A percentile compares a stretch with the other conserved stretches of the same genome.
Evolutionary conservation across 768 basidiomycete genomes (phyloP).

Genomic region (Lactifluus volemus): DNA sequence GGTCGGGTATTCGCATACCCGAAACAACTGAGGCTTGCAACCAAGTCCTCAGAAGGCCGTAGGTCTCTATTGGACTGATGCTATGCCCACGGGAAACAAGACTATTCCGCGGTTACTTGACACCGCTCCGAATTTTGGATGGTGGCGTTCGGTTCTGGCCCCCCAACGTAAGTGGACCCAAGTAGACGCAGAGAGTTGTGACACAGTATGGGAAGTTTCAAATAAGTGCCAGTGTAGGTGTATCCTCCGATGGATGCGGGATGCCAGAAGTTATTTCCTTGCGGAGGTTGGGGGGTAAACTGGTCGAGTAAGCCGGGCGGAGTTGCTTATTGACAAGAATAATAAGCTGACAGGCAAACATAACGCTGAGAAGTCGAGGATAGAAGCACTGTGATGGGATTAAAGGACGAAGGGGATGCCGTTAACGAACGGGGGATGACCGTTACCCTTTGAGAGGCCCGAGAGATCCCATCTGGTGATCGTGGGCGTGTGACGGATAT

Average conservation of each 20-base stretch:
- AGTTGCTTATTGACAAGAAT: not conserved
- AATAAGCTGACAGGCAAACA: not conserved
- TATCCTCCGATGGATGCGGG: not conserved
- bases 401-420: not conserved
- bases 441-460: not conserved
- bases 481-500: conserved; percentile 14
- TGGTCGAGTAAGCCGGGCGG: not conserved
- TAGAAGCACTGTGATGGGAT: too few relatives aligned
- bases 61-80: not conserved
- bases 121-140: not conserved
- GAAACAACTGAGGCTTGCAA: not conserved
- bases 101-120: not conserved
- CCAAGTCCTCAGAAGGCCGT: not conserved
- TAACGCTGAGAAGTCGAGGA: not conserved
- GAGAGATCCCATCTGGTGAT: conserved; percentile 9
- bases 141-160: not conserved
- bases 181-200: not conserved
- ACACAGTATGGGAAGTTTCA: too few relatives aligned
- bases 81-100: not conserved
- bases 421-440: too few relatives aligned
- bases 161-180: not conserved
- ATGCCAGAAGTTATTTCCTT: not conserved
- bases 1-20: too few relatives aligned
- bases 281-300: not conserved
- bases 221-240: too few relatives aligned